phyloP scores from a whole-genome alignment of 805 yeast species.

The Ogataea methanolica region DNA sequence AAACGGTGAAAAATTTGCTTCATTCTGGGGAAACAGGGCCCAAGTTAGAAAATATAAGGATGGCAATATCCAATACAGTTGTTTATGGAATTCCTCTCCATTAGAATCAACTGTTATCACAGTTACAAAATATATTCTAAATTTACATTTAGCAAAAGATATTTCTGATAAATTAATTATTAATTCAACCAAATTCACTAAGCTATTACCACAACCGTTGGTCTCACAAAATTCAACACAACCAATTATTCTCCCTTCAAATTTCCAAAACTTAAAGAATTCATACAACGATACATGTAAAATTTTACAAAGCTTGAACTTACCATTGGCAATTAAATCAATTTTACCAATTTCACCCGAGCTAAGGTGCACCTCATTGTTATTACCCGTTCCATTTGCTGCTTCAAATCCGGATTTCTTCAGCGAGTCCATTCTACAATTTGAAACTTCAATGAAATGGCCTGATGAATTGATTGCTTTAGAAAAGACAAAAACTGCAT shows the following conservation, averaged over 20 bases:
- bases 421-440: slow-evolving; percentile 77
- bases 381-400: slow-evolving; percentile 82
- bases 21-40: slow-evolving; percentile 86
- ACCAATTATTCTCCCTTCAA: slow-evolving; percentile 38
- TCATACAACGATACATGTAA: slow-evolving; percentile 52
- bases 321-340: slow-evolving; percentile 71
- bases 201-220: slow-evolving; percentile 54
- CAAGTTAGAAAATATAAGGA: slow-evolving; percentile 90
- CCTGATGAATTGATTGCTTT: slow-evolving; percentile 85
- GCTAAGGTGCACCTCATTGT: slow-evolving; percentile 68
- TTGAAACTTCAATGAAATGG: slow-evolving; percentile 91
- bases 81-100: slow-evolving; percentile 68
- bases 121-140: slow-evolving; percentile 60
- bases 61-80: slow-evolving; percentile 86
- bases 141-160: slow-evolving; percentile 51
- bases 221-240: slow-evolving; percentile 51
- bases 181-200: slow-evolving; percentile 42
- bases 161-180: slow-evolving; percentile 33
- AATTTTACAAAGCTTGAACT: slow-evolving; percentile 41
- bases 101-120: slow-evolving; percentile 60
- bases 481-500: slow-evolving; percentile 89
- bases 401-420: slow-evolving; percentile 70
- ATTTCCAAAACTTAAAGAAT: slow-evolving; percentile 38
- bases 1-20: slow-evolving; percentile 60
- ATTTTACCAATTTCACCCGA: slow-evolving; percentile 71